Evolutionary conservation across 345 rosid genomes (phyloP), one percentile per base, ranked within the genome.

Genomic region (Euphorbia tirucalli): DNA sequence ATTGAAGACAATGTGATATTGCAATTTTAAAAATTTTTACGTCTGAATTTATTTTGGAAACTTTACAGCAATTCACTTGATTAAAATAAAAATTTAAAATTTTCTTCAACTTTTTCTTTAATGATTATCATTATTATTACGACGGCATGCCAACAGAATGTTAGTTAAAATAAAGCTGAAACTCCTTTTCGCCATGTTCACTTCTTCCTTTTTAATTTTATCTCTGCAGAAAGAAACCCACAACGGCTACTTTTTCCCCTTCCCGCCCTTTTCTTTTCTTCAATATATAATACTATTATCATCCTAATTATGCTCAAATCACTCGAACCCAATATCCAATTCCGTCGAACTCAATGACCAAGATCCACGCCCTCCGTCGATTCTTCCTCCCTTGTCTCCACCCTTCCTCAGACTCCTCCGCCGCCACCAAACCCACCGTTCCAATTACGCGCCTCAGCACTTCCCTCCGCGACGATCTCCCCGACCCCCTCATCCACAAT

Each of bases 361-460:
- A 85, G 81, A 84, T 85, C 79, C 82, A 85, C 85, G 56, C 79
- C 73, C 90, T 91, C 89, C 84, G 96, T 81, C 93, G 90, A 55
- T 76, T 80, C 82, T 77, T 88, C 80, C 90, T 88, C 71, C 89
- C 94, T 24, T 88, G 97, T 55, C 66, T 87, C 86, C 62, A 70
- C 78, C 35, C 83, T 63, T 1, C 84, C 79, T 16, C 71, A 27
- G 6, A 57, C 74, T 27, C 62, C 57, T 24, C 83, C 41, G 14
- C 74, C 75, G 11, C 74, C 54, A 5, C 75, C 35, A 1, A 75
- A 62, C 25, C 79, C 55, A 50, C 73, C 62, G 16, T 75, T 69
- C 35, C 76, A 80, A 87, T 84, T 87, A 91, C 83, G 78, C 94
- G 97, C 69, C 78, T 88, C 71, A 88, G 93, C 77, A 82, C 93